A percentile compares a stretch with the other conserved stretches of the same genome.
phyloP scores from a whole-genome alignment of 2,329 filamentous ascomycete genomes.

The Helotiales sp. region DNA sequence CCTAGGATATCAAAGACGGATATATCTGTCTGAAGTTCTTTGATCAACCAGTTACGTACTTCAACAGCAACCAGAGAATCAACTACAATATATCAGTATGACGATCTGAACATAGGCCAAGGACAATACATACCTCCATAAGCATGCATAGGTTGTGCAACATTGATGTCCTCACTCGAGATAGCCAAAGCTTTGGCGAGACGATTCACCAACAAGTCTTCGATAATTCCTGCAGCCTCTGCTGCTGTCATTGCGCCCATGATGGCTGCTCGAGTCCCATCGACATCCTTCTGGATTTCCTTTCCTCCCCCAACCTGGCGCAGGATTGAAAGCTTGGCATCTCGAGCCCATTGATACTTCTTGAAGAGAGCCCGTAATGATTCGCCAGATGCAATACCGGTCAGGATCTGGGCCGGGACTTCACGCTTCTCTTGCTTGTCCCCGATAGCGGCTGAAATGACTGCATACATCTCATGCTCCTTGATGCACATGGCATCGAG shows the following conservation, averaged over 20 bases:
- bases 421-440: too few relatives aligned
- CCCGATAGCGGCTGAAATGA: slow-evolving; percentile 5
- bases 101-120: too few relatives aligned
- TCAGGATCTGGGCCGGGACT: too few relatives aligned
- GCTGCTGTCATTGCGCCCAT: too few relatives aligned
- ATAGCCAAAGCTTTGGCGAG: slow-evolving; percentile 4
- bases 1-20: slow-evolving; percentile 13
- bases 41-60: not conserved
- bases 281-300: too few relatives aligned
- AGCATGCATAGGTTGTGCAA: slow-evolving; percentile 7
- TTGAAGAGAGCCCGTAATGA: too few relatives aligned
- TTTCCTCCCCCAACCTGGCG: too few relatives aligned
- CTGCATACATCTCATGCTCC: slow-evolving; percentile 7
- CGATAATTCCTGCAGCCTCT: not conserved
- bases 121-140: slow-evolving; percentile 1
- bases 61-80: slow-evolving; percentile 3
- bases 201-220: not conserved
- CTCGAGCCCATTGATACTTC: too few relatives aligned
- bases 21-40: not conserved
- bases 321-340: too few relatives aligned
- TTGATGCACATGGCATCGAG: slow-evolving; percentile 8
- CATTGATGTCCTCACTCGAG: not conserved
- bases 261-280: too few relatives aligned
- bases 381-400: too few relatives aligned
- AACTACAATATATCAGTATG: not conserved